Percentiles rank a stretch among this genome's conserved stretches.
These are phyloP conservation scores for Neckera pumila DNA, from an alignment of 225 moss, liverwort and hornwort genomes.

Conservation along the genomic window DNA sequence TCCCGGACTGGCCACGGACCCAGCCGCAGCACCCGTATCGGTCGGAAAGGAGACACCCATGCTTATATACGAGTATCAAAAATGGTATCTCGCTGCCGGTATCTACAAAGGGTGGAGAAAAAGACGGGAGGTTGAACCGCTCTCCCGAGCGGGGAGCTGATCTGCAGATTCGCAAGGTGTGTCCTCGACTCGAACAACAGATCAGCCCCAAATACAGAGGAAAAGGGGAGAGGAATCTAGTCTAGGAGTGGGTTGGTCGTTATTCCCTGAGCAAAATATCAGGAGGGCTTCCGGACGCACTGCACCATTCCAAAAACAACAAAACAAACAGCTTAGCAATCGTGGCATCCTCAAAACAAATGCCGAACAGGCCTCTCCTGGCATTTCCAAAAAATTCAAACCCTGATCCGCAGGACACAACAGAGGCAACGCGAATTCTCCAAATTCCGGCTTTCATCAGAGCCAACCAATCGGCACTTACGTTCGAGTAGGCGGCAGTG, in stretches of 20 bases:
- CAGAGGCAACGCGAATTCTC: neutral
- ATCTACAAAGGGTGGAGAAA: neutral
- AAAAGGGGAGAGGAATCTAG: slow-evolving; percentile 1
- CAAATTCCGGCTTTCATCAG: too few species aligned
- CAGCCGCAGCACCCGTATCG: neutral
- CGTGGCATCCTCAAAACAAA: neutral
- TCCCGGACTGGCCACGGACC: slow-evolving; percentile 34
- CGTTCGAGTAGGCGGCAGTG: slow-evolving; percentile 93
- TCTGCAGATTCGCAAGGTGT: slow-evolving; percentile 32
- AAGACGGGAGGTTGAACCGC: slow-evolving; percentile 33
- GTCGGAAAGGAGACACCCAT: neutral
- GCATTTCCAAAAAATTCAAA: neutral
- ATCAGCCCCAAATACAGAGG: slow-evolving; percentile 45
- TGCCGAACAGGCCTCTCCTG: too few species aligned
- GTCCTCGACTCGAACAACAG: slow-evolving; percentile 37
- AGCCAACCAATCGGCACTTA: neutral
- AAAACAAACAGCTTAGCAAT: neutral
- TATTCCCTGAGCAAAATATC: slow-evolving; percentile 53
- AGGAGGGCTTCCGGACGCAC: slow-evolving; percentile 99
- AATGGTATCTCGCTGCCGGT: neutral
- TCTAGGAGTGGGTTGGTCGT: neutral
- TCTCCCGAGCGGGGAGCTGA: slow-evolving; percentile 59
- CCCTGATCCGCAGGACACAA: neutral
- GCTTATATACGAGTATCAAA: neutral
- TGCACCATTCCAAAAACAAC: slow-evolving; percentile 14